Percentiles rank a stretch among this genome's conserved stretches.
phyloP scores from a whole-genome alignment of 2,329 filamentous ascomycete species.

The Fusarium goolgardi region DNA sequence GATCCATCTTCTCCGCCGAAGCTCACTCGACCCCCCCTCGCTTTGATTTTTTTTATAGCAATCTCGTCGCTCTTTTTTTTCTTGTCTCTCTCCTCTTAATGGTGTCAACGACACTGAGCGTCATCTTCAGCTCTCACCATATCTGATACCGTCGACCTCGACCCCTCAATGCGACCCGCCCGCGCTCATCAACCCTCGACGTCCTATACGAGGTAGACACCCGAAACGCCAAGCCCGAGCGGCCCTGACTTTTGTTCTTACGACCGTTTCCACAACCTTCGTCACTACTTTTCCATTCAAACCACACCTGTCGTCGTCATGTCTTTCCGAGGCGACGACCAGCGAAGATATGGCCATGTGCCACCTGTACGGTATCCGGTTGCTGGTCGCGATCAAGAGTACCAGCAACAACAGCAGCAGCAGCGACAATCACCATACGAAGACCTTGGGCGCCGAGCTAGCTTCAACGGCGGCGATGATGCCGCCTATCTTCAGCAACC shows the following conservation, averaged over 20 bases:
- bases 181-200: slow-evolving; percentile 38
- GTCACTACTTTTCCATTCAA: slow-evolving; percentile 15
- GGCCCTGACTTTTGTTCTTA: slow-evolving; percentile 35
- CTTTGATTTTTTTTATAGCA: slow-evolving; percentile 19
- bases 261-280: slow-evolving; percentile 22
- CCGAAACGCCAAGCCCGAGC: slow-evolving; percentile 42
- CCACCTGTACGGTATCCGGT: slow-evolving; percentile 73
- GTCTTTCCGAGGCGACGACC: slow-evolving; percentile 73
- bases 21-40: slow-evolving; percentile 32
- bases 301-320: slow-evolving; percentile 54
- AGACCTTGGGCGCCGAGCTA: slow-evolving; percentile 65
- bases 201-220: slow-evolving; percentile 45
- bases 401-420: slow-evolving; percentile 52
- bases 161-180: slow-evolving; percentile 47
- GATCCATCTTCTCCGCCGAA: slow-evolving; percentile 43
- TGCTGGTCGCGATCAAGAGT: slow-evolving; percentile 52
- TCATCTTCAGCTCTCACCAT: slow-evolving; percentile 17
- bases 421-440: slow-evolving; percentile 51
- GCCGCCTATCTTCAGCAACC: slow-evolving; percentile 61
- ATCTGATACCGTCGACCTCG: slow-evolving; percentile 10
- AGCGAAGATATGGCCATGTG: slow-evolving; percentile 73
- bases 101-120: slow-evolving; percentile 8
- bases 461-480: slow-evolving; percentile 83
- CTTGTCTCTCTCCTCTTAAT: slow-evolving; percentile 4
- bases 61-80: slow-evolving; percentile 30